These are phyloP conservation scores for Luzula sylvatica DNA, from an alignment of 176 grass and related monocot species.

Conservation along the genomic window DNA sequence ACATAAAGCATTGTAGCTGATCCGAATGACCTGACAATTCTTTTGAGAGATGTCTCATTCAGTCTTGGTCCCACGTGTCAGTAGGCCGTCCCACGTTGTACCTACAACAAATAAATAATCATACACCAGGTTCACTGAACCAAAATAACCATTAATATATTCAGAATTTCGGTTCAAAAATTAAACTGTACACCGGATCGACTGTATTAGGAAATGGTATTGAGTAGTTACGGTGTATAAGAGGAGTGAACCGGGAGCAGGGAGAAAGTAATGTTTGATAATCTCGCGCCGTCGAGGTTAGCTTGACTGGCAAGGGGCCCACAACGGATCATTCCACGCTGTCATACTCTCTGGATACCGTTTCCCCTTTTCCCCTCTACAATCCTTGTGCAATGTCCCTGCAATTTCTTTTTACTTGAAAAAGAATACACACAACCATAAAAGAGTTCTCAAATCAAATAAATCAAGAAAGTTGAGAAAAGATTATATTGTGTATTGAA, in stretches of 20 bases:
- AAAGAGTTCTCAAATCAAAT: too few relatives aligned
- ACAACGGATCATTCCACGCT: constrained; percentile 13
- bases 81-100: constrained; percentile 2
- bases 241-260: not conserved
- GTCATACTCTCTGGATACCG: not conserved
- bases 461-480: too few relatives aligned
- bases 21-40: constrained; percentile 6
- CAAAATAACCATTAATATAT: not conserved
- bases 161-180: not conserved
- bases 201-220: not conserved
- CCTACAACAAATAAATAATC: too few relatives aligned
- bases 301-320: not conserved
- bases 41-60: not conserved
- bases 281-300: constrained; percentile 6
- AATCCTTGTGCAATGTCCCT: too few relatives aligned
- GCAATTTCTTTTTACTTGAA: too few relatives aligned
- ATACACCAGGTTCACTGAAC: not conserved
- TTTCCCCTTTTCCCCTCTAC: too few relatives aligned
- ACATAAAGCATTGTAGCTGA: too few relatives aligned
- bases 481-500: too few relatives aligned
- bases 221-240: not conserved
- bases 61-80: constrained; percentile 10
- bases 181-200: not conserved
- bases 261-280: not conserved
- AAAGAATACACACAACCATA: too few relatives aligned